Conservation (phyloP, 2,329 filamentous ascomycete genomes). For the Hypoxylon sp. region DNA sequence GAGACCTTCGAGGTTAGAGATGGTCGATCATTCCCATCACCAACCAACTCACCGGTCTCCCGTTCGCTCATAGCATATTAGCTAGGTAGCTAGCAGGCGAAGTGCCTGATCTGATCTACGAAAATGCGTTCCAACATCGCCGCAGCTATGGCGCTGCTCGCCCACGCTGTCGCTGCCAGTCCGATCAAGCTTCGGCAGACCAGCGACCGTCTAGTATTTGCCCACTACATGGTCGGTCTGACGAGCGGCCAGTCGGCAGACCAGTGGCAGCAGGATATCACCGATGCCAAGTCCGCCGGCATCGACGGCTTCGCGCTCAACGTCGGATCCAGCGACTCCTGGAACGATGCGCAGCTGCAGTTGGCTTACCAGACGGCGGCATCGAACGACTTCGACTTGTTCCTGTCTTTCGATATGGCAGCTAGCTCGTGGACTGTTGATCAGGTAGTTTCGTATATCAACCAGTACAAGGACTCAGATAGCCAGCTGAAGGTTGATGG, state of each 20-base stretch:
- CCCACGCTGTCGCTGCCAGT: constrained; percentile 20
- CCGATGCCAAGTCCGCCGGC: constrained; percentile 38
- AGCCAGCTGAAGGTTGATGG: constrained; percentile 54
- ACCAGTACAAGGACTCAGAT: constrained; percentile 48
- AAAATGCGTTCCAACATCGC: constrained; percentile 35
- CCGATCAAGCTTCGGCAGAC: constrained; percentile 22
- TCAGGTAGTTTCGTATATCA: constrained; percentile 46
- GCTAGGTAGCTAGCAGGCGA: background rate
- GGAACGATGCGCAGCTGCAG: constrained; percentile 41
- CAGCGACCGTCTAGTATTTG: constrained; percentile 38
- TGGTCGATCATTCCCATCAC: constrained; percentile 20
- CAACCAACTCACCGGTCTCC: no score
- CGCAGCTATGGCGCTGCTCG: constrained; percentile 27
- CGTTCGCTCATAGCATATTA: no score
- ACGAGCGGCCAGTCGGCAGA: constrained; percentile 40
- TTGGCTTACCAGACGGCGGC: constrained; percentile 47
- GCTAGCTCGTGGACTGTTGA: constrained; percentile 43
- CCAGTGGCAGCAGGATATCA: constrained; percentile 43
- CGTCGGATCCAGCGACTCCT: constrained; percentile 37
- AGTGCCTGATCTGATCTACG: background rate
- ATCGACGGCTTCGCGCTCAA: constrained; percentile 46
- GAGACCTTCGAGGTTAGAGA: background rate
- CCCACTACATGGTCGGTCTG: constrained; percentile 45
- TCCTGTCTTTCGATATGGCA: constrained; percentile 49
- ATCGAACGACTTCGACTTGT: constrained; percentile 46